Base-by-base conservation (phyloP, 2,329 filamentous ascomycete species). In the Neonectria neomacrospora region DNA sequence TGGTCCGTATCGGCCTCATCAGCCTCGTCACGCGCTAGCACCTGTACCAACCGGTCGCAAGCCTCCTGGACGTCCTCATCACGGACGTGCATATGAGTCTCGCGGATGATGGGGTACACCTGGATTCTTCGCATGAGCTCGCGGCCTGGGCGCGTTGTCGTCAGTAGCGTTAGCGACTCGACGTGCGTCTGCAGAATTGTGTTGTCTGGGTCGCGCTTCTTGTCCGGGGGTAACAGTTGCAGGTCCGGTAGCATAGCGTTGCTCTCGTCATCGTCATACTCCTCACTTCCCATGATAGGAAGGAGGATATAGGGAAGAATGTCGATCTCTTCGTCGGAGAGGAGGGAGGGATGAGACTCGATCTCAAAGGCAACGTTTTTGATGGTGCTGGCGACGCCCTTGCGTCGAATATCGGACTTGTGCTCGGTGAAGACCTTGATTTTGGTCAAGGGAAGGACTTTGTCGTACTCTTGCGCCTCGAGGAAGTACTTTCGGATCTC, bases 341-440 rank as follows among this genome's bases (percentile, higher is more conserved):
- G 80, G 56, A 97, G 89, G 2, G 84, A 80, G 0, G 87, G 82
- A 73, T 98, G 95, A 0, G 90, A 86, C 3, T 87, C 79, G 6
- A 95, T 80, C 72, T 96, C 91, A 75, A 99, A 98, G 7, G 93
- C 89, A 30, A 92, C 88, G 75, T 99, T 99, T 79, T 98, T 98
- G 76, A 99, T 93, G 10, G 93, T 96, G 64, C 90, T 94, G 8
- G 95, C 95, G n/a, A 97, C 94, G n/a, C 96, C 96, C 73, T 93
- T 93, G 58, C 96, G 86, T 61, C 96, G 88, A 57, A 97, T 89
- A 28, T 91, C 86, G 2, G 92, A 96, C 71, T 87, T 84, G 80
- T 97, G 93, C 78, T 97, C 93, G 1, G 96, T 98, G 78, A 98
- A 98, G 63, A 98, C 95, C 64, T 91, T 91, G 65, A 99, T 84